Conservation (phyloP, 495 filamentous ascomycete species). For the Massariosphaeria phaeospora region DNA sequence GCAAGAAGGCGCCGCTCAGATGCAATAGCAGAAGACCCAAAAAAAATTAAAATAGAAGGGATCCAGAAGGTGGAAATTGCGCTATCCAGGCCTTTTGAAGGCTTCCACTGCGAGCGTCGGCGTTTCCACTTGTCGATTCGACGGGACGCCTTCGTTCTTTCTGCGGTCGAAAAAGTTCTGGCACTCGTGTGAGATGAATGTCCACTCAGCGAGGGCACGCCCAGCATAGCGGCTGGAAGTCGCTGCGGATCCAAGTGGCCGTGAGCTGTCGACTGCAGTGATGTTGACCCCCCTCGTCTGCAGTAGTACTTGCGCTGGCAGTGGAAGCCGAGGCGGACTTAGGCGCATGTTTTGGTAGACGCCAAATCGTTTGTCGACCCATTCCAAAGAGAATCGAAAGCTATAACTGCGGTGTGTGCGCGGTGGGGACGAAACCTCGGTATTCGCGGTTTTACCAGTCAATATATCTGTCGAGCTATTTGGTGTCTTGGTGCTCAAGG, state of each 20-base stretch:
- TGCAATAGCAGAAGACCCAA: too few relatives aligned
- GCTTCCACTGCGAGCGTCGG: conserved; percentile 81
- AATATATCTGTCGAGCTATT: background rate
- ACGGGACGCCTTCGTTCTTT: conserved; percentile 76
- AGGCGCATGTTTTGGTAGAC: conserved; percentile 57
- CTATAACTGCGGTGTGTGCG: conserved; percentile 56
- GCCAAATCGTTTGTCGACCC: conserved; percentile 55
- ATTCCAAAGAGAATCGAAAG: conserved; percentile 79
- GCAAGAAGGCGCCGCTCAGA: too few relatives aligned
- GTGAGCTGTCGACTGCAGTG: conserved; percentile 7
- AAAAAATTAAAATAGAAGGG: too few relatives aligned
- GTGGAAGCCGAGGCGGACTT: conserved; percentile 69
- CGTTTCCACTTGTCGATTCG: conserved; percentile 73
- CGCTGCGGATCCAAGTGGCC: conserved; percentile 35
- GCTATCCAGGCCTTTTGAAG: conserved; percentile 53
- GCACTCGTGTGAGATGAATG: conserved; percentile 74
- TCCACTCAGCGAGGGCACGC: conserved; percentile 88
- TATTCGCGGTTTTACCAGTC: background rate
- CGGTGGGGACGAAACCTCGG: conserved; percentile 35
- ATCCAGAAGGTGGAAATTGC: too few relatives aligned
- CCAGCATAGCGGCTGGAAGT: conserved; percentile 69
- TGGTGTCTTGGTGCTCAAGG: background rate
- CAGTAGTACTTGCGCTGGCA: conserved; percentile 58
- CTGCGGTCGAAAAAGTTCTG: conserved; percentile 89
- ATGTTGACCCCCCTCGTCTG: conserved; percentile 37